A percentile compares a stretch with the other conserved stretches of the same genome.
phyloP scores from a whole-genome alignment of 2,329 filamentous ascomycete genomes.

The Phialophora tarda region DNA sequence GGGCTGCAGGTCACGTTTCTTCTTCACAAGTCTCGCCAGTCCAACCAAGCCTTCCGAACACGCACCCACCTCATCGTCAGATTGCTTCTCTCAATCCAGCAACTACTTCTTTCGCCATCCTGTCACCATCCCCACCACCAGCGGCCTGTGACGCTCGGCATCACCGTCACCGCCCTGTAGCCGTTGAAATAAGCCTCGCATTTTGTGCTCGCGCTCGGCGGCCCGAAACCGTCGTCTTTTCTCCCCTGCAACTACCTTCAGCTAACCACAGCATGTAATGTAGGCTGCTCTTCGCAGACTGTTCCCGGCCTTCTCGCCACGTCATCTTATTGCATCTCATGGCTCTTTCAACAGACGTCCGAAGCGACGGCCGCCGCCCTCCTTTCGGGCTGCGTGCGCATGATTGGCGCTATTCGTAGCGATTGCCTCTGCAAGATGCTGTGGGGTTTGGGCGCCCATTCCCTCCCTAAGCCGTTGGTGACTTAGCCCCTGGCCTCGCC shows the following conservation, averaged over 20 bases:
- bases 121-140: not conserved
- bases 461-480: not conserved
- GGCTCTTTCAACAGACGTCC: not conserved
- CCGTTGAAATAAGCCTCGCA: not conserved
- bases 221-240: not conserved
- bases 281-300: not conserved
- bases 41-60: not conserved
- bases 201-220: not conserved
- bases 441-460: not conserved
- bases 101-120: not conserved
- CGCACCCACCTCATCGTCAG: no score
- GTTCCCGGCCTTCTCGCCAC: not conserved
- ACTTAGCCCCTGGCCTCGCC: not conserved
- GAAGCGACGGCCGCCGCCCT: not conserved
- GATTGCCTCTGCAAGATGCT: not conserved
- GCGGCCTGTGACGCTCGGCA: no score
- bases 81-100: not conserved
- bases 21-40: not conserved
- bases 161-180: not conserved
- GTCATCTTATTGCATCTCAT: not conserved
- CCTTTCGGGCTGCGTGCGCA: not conserved
- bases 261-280: not conserved
- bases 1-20: not conserved
- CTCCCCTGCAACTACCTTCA: not conserved
- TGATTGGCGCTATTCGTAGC: not conserved